Percentiles rank a stretch among this genome's conserved stretches.
phyloP scores from a whole-genome alignment of 2,329 filamentous ascomycete species.

The Orbilia ellipsospora region DNA sequence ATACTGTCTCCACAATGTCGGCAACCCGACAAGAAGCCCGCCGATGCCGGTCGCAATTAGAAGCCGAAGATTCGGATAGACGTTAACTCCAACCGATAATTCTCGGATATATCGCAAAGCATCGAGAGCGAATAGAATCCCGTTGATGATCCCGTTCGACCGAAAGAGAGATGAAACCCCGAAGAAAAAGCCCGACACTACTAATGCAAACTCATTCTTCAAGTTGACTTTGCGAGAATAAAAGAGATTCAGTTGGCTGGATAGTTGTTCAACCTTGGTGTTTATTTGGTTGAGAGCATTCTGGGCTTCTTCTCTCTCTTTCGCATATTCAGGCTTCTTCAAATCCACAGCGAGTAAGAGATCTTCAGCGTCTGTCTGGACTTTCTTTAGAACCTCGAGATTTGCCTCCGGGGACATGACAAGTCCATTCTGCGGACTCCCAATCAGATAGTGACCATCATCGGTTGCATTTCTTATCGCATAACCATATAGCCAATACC shows the following conservation, averaged over 20 bases:
- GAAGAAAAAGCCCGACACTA: constrained; percentile 76
- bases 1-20: constrained; percentile 63
- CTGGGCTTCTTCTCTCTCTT: too few relatives aligned
- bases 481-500: constrained; percentile 75
- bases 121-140: constrained; percentile 77
- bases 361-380: too few relatives aligned
- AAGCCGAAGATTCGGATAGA: constrained; percentile 65
- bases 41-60: constrained; percentile 72
- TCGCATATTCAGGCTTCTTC: too few relatives aligned
- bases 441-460: constrained; percentile 51
- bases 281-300: too few relatives aligned
- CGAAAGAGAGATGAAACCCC: constrained; percentile 78
- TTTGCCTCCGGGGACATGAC: too few relatives aligned
- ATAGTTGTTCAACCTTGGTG: too few relatives aligned
- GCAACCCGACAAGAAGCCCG: constrained; percentile 74
- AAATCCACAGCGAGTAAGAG: too few relatives aligned
- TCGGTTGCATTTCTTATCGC: constrained; percentile 61
- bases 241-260: too few relatives aligned
- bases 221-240: constrained; percentile 18
- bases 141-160: constrained; percentile 87
- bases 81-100: constrained; percentile 53
- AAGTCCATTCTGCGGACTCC: too few relatives aligned
- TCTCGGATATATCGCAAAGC: constrained; percentile 59
- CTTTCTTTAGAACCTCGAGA: too few relatives aligned
- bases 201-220: constrained; percentile 65